Conservation (phyloP, 495 filamentous ascomycete species). For the Aspergillus nidulans region DNA sequence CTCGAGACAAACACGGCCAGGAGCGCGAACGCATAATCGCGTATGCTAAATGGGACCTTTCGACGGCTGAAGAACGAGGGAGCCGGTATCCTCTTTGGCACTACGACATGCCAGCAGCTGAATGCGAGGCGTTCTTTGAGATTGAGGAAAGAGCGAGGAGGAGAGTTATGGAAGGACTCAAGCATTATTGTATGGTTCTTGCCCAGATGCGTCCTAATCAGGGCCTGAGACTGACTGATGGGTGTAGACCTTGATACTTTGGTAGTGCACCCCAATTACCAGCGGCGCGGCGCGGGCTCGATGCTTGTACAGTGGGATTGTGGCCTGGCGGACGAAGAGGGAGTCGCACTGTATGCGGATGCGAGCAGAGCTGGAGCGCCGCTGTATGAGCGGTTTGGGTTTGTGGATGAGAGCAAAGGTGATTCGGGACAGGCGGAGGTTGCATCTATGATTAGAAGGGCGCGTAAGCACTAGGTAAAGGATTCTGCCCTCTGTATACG, state of each 20-base stretch:
- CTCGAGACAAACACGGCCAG: neutral
- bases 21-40: slow-evolving; percentile 1
- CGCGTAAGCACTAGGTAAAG: no score
- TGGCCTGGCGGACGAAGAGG: slow-evolving; percentile 28
- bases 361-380: slow-evolving; percentile 12
- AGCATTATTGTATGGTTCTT: slow-evolving; percentile 18
- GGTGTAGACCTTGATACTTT: slow-evolving; percentile 39
- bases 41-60: slow-evolving; percentile 23
- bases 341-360: slow-evolving; percentile 21
- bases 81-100: slow-evolving; percentile 15
- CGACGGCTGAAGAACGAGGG: slow-evolving; percentile 7
- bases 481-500: no score
- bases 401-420: slow-evolving; percentile 15
- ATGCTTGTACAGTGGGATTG: slow-evolving; percentile 48
- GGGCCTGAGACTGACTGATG: neutral
- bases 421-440: neutral
- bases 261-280: slow-evolving; percentile 39
- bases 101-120: neutral
- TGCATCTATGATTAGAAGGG: neutral
- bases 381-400: slow-evolving; percentile 22
- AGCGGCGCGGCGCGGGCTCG: slow-evolving; percentile 42
- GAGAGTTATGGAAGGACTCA: slow-evolving; percentile 4
- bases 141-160: slow-evolving; percentile 1
- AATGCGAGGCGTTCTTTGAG: slow-evolving; percentile 10
- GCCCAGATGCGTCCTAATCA: neutral